These are phyloP conservation scores for Trichocomaceae sp. DNA, from an alignment of 2,329 filamentous ascomycete species.

Conservation along the genomic window DNA sequence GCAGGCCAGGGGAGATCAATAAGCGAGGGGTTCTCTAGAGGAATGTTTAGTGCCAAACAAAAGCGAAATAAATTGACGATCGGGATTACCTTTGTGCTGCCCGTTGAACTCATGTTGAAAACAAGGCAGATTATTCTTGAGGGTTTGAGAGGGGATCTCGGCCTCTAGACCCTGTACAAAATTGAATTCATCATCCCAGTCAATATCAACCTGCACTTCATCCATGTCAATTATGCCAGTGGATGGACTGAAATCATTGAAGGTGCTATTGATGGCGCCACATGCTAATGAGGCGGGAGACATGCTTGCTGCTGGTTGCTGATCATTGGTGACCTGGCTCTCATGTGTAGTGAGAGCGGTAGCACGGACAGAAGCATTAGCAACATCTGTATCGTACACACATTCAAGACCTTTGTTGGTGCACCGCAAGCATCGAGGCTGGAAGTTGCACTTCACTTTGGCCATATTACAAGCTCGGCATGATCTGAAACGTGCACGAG, in stretches of 20 bases:
- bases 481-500: neutral
- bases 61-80: neutral
- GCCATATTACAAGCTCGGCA: constrained; percentile 3
- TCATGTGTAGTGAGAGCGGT: neutral
- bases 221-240: neutral
- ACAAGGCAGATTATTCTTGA: neutral
- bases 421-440: constrained; percentile 2
- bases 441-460: constrained; percentile 3
- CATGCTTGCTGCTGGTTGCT: neutral
- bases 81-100: neutral
- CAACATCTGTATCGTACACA: neutral
- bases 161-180: neutral
- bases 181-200: constrained; percentile 1
- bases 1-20: neutral
- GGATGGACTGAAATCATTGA: neutral
- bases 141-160: neutral
- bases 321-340: neutral
- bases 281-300: neutral
- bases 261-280: neutral
- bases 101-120: neutral
- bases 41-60: too few species aligned
- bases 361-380: neutral
- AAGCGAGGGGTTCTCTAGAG: neutral
- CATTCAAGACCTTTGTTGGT: neutral
- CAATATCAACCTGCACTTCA: neutral